Base-by-base conservation (phyloP, 164 flowering plant genomes). In the Santalum album region DNA sequence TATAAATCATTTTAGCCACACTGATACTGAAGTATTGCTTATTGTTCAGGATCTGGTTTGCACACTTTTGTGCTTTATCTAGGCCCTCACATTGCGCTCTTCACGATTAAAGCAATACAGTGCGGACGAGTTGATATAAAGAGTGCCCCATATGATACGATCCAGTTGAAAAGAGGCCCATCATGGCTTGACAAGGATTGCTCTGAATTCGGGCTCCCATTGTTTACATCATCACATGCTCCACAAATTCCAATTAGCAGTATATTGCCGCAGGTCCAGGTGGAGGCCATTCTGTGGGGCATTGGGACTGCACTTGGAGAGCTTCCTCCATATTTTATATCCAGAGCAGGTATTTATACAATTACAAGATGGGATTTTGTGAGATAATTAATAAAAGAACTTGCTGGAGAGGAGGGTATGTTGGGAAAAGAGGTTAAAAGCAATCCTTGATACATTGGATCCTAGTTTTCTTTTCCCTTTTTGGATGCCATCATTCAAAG, bases 291-390 rank as follows among this genome's bases (percentile, higher is more conserved):
- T 62, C 62, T 91, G 2, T 91, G 98, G 98, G 98, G 98, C 23
- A 15, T 91, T 64, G 98, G 98, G 58, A 91, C 95, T 63, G 95
- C 96, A n/a, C 85, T 91, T 55, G 98, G 98, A 53, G 98, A 91
- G 75, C 92, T 91, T 65, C 98, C 98, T 61, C 95, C 98, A 9
- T 91, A 91, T 72, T 91, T 91, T 61, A 86, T 91, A 68, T 91
- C 98, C 59, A 79, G 88, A 66, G 98, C 98, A 70, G 98, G 98
- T 90, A 72, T 29, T 45, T 55, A n/a, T n/a, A n/a, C n/a, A n/a
- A n/a, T n/a, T n/a, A n/a, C n/a, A n/a, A n/a, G n/a, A n/a, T n/a
- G n/a, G n/a, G n/a, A n/a, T n/a, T n/a, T n/a, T n/a, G n/a, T n/a
- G n/a, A n/a, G n/a, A n/a, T n/a, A n/a, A n/a, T n/a, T n/a, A n/a